These are phyloP conservation scores for Hippophae gyantsensis DNA, from an alignment of 306 rosid species.

Conservation along the genomic window DNA sequence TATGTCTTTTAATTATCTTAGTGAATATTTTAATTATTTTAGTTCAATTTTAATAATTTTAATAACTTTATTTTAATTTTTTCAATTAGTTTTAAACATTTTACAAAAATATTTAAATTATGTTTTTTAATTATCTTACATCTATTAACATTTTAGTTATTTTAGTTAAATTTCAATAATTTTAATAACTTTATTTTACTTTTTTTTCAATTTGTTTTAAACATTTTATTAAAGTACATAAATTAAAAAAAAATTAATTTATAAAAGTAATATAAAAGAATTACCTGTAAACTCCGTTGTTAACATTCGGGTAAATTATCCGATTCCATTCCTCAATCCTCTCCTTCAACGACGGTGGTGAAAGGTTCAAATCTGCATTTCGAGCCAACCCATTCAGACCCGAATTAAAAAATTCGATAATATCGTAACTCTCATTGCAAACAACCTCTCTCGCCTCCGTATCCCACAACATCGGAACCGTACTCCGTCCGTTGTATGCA, in stretches of 20 bases:
- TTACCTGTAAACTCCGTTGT: constrained; percentile 87
- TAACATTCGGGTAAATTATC: constrained; percentile 67
- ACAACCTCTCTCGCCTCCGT: constrained; percentile 36
- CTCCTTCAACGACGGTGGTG: constrained; percentile 48
- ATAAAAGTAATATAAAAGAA: neutral
- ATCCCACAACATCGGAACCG: constrained; percentile 84
- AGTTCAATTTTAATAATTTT: neutral
- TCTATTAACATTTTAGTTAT: too few species aligned
- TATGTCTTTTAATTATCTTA: too few species aligned
- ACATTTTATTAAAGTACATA: too few species aligned
- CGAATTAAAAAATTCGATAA: constrained; percentile 60
- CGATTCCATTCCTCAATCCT: constrained; percentile 69
- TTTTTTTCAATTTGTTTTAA: neutral
- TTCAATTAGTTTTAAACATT: too few species aligned
- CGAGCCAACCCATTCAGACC: constrained; percentile 47
- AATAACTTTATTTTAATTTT: neutral
- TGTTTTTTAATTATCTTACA: too few species aligned
- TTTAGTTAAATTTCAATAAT: neutral
- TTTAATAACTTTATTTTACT: neutral
- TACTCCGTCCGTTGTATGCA: constrained; percentile 66
- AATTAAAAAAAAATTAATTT: neutral
- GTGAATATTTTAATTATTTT: too few species aligned
- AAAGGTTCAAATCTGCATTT: constrained; percentile 57
- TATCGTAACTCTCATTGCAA: constrained; percentile 81
- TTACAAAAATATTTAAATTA: too few species aligned